Evolutionary conservation across 139 green algal genomes (phyloP), one percentile per base, ranked within the genome.

Genomic region (Ettlia oleoabundans): DNA sequence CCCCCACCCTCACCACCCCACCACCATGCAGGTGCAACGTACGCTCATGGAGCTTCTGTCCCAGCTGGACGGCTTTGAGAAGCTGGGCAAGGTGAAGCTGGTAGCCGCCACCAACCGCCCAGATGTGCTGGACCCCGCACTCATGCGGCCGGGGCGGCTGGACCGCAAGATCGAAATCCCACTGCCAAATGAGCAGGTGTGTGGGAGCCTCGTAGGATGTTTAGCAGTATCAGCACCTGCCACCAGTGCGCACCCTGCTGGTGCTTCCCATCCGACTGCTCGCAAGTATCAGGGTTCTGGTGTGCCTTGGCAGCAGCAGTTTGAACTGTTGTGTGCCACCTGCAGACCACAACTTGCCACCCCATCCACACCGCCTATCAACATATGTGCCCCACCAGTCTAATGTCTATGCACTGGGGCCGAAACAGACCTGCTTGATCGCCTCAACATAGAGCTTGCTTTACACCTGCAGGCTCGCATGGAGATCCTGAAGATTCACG

Each of bases 41-140:
- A 99, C 97, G 32, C 92, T 99, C 35, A 99, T 99, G 97, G 97
- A 99, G 92, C 92, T 99, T 83, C 94, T 99, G n/a, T 94, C 91
- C 73, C 95, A 98, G 88, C 91, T 99, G 63, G 97, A 99, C 84
- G 97, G 97, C n/a, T 99, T 99, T 87, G 96, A 99, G 62, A 89
- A 94, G 64, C 90, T 98, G 7, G 96, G 96, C 67, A 98, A 97
- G 91, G 95, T 96, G 69, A 98, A 98, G 92, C 96, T 98, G 89
- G 96, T 98, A 86, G 97, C 97, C 89, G 94, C 95, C 62, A 98
- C 95, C 78, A 98, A 98, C 85, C 84, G 95, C 26, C 95, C 95
- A 13, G 97, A 99, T 88, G 96, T 98, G 84, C 91, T 99, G 65
- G 97, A 99, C 85, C 97, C 97, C 7, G 97, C 97, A 1, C 89